Percentiles rank a stretch among this genome's conserved stretches.
These are phyloP conservation scores for Sarcodon aspratus DNA, from an alignment of 768 basidiomycete species.

Conservation along the genomic window DNA sequence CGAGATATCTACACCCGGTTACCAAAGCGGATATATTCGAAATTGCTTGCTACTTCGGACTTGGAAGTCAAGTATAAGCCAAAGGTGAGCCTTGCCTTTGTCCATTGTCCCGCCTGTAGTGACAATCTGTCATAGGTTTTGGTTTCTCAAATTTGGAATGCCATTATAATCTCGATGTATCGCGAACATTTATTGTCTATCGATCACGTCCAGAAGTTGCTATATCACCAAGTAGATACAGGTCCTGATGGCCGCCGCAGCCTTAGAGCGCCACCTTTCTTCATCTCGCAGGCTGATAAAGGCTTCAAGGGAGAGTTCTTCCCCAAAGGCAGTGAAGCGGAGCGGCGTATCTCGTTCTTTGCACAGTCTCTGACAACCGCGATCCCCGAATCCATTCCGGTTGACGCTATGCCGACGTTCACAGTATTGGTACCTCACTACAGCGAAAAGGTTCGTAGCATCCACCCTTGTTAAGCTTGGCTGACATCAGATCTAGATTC, in stretches of 20 bases:
- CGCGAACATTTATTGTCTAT: slow-evolving; percentile 97
- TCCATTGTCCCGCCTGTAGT: background rate
- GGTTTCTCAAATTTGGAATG: slow-evolving; percentile 99
- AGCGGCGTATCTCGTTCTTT: slow-evolving; percentile 97
- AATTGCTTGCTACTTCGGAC: slow-evolving; percentile 84
- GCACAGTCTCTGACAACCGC: slow-evolving; percentile 95
- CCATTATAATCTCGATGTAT: slow-evolving; percentile 99
- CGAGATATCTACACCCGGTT: slow-evolving; percentile 92
- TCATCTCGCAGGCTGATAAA: slow-evolving; percentile 91
- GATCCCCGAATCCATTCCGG: slow-evolving; percentile 85
- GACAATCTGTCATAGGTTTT: slow-evolving; percentile 48
- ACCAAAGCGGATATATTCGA: slow-evolving; percentile 95
- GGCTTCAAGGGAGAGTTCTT: slow-evolving; percentile 83
- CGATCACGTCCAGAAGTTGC: slow-evolving; percentile 94
- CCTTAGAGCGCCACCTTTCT: slow-evolving; percentile 93
- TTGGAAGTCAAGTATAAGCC: slow-evolving; percentile 99
- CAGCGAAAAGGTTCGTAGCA: slow-evolving; percentile 73
- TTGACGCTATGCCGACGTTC: slow-evolving; percentile 99
- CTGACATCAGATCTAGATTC: slow-evolving; percentile 38
- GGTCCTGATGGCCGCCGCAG: slow-evolving; percentile 80
- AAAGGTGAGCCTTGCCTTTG: slow-evolving; percentile 50
- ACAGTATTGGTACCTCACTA: slow-evolving; percentile 98
- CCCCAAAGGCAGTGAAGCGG: slow-evolving; percentile 89
- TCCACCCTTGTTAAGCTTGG: background rate
- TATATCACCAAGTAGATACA: slow-evolving; percentile 93